Conservation (phyloP, 768 basidiomycete species). For the Boletus eberwhitei region DNA sequence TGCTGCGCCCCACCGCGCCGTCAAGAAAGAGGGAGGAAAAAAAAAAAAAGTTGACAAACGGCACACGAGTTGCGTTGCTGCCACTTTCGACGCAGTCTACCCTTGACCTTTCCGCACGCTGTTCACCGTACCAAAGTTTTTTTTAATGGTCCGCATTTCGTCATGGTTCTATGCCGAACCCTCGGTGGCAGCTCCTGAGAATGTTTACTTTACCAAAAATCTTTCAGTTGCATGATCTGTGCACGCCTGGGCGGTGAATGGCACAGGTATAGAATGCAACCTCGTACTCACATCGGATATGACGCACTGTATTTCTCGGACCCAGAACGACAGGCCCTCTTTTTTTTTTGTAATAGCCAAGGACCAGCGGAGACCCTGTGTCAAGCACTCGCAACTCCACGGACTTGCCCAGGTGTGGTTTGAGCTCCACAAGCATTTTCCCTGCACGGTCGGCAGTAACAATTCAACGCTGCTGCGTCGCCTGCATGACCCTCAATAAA, state of each 20-base stretch:
- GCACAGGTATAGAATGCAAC: slow-evolving; percentile 13
- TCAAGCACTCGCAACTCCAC: slow-evolving; percentile 15
- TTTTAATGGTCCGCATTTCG: neutral
- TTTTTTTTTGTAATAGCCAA: neutral
- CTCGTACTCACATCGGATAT: slow-evolving; percentile 16
- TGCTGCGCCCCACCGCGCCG: slow-evolving; percentile 11
- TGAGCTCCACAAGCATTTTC: slow-evolving; percentile 18
- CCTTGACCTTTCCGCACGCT: neutral
- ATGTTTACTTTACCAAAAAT: neutral
- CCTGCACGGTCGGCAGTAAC: slow-evolving; percentile 7
- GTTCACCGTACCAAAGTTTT: neutral
- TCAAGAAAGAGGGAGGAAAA: neutral
- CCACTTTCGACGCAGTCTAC: neutral
- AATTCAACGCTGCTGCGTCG: slow-evolving; percentile 17
- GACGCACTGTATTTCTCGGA: slow-evolving; percentile 10
- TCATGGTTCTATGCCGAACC: neutral
- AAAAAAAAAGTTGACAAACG: neutral
- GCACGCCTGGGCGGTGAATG: slow-evolving; percentile 1
- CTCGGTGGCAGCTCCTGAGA: neutral
- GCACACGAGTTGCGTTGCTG: neutral
- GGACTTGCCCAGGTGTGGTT: slow-evolving; percentile 14
- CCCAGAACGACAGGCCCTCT: neutral
- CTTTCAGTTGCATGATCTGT: neutral
- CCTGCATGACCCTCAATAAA: slow-evolving; percentile 15
- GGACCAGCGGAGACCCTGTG: slow-evolving; percentile 19